Evolutionary conservation across 257 asterid genomes (phyloP), one percentile per base, ranked within the genome.

Genomic region (Ilex aquifolium): DNA sequence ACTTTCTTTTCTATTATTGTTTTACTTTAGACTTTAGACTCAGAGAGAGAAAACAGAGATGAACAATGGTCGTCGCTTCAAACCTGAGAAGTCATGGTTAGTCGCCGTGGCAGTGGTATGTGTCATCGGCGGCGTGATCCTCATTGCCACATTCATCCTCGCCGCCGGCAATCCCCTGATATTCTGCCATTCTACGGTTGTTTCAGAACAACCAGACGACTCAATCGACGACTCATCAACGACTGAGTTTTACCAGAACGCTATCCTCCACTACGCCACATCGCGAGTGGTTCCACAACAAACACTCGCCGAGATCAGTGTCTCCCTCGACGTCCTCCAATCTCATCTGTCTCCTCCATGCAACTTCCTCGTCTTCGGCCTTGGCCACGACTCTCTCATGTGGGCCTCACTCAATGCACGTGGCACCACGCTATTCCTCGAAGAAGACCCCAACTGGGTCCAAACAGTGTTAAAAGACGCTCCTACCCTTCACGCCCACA

Each of bases 321-420:
- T 79, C 36, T 57, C 83, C 0, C 69, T 71, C 62, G 68, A 70
- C 55, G 84, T 88, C 0, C 76, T 91, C 44, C 75, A 66, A 13
- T 61, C 77, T 0, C n/a, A n/a, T n/a, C 29, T 56, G 27, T 21
- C 27, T 11, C 62, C 71, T 14, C 83, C 91, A 17, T 63, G 80
- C 73, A 79, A 87, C 59, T 86, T 91, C 65, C 85, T 91, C 10
- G 91, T 91, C 13, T 91, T 86, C 66, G 97, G 98, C 30, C 79
- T 91, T 15, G 98, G 97, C 10, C 87, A 71, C 31, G 97, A 88
- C 44, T 91, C 98, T 0, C 76, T 86, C 15, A 91, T 88, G 97
- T 91, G 98, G 97, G 82, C 87, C 11, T 71, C 86, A 6, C 67
- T 86, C 16, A 91, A 91, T 36, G 68, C 90, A 13, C 80, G 82